Base-by-base conservation (phyloP, 176 grass and related monocot species). In the Ensete ventricosum region DNA sequence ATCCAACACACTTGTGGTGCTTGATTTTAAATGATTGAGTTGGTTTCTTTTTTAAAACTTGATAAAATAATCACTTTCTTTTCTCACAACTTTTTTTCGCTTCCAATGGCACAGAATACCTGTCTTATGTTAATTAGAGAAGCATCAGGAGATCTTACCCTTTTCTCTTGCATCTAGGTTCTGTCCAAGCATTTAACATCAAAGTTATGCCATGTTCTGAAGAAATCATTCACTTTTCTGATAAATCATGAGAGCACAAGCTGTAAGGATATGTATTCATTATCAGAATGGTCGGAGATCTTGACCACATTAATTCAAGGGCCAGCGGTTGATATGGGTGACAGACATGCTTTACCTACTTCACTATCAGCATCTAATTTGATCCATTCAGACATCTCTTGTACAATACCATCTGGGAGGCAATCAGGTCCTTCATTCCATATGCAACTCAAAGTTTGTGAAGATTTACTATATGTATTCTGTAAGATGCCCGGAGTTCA, bases 251-350 rank as follows among this genome's bases (percentile, higher is more conserved):
- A 62, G 85, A 67, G 75, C 83, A 84, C 67, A 75, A 78, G 72
- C 82, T 66, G 79, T 69, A 78, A 62, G 9, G 67, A 85, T 81
- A 59, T 93, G 67, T 75, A 90, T 65, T 80, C 67, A 62, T 73
- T 80, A 14, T 88, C 85, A 80, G 86, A 97, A 88, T 87, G 89
- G 82, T 83, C 83, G 83, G 85, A 87, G 74, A 83, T 80, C 78
- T 64, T 86, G 54, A 62, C 23, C 65, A 80, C 75, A 55, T 76
- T 82, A 79, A 79, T 86, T 76, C 85, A 83, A 73, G 63, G 69
- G 50, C 58, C 83, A 50, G 75, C 76, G 66, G 25, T 74, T 51
- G 60, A 71, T 79, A 82, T 50, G 27, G 22, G 69, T 84, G 71
- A 34, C 62, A 43, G 22, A 16, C 65, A 72, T 84, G 54, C 72